Conservation (phyloP, 2,329 filamentous ascomycete species). For the Neofusicoccum laricinum region DNA sequence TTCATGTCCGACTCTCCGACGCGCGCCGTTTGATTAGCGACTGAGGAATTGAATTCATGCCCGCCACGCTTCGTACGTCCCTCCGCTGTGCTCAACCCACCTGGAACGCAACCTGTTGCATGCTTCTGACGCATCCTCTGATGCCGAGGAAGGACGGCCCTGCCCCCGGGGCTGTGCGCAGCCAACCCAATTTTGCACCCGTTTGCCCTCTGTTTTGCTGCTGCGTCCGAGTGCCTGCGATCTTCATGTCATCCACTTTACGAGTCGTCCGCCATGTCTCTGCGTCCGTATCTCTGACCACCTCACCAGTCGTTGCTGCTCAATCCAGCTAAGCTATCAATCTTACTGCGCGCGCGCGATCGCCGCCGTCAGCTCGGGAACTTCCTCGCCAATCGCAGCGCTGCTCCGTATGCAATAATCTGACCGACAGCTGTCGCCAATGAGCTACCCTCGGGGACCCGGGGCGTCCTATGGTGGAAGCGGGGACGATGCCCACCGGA, state of each 20-base stretch:
- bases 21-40: slow-evolving; percentile 9
- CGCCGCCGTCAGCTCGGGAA: background rate
- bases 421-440: slow-evolving; percentile 26
- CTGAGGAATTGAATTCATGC: slow-evolving; percentile 9
- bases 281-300: slow-evolving; percentile 5
- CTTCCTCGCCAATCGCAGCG: slow-evolving; percentile 2
- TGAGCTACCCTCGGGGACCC: slow-evolving; percentile 37
- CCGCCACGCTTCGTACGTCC: background rate
- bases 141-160: background rate
- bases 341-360: background rate
- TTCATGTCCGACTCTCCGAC: slow-evolving; percentile 7
- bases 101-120: slow-evolving; percentile 10
- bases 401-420: slow-evolving; percentile 26
- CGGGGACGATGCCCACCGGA: slow-evolving; percentile 23
- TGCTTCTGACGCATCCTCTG: background rate
- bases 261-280: background rate
- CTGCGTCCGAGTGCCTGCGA: background rate
- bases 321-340: background rate
- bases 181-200: background rate
- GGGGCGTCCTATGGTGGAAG: slow-evolving; percentile 29
- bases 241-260: background rate
- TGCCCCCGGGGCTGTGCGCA: background rate
- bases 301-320: background rate
- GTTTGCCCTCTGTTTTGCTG: background rate
- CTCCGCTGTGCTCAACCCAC: background rate